Evolutionary conservation across 805 yeast genomes (phyloP).

Genomic region (Wickerhamomyces chambardii): DNA sequence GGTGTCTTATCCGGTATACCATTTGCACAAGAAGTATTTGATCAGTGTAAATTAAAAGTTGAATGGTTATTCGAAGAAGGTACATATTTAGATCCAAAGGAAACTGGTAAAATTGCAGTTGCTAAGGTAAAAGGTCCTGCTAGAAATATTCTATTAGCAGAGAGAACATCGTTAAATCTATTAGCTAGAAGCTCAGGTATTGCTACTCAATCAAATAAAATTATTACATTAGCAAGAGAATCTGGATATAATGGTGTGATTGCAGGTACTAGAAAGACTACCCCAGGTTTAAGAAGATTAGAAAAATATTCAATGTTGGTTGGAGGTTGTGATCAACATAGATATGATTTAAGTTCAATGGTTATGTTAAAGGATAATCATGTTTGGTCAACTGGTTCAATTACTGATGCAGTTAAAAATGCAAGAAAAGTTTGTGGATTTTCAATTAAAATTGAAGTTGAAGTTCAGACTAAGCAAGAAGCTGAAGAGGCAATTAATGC

Average conservation of each 20-base stretch:
- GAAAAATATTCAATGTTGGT: constrained; percentile 94
- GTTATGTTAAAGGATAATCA: constrained; percentile 96
- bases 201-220: constrained; percentile 61
- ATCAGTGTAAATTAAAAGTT: constrained; percentile 61
- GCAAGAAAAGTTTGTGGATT: constrained; percentile 85
- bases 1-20: constrained; percentile 85
- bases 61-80: constrained; percentile 79
- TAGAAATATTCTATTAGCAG: constrained; percentile 70
- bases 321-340: constrained; percentile 90
- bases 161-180: constrained; percentile 77
- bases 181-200: constrained; percentile 81
- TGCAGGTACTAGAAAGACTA: constrained; percentile 97
- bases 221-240: constrained; percentile 52
- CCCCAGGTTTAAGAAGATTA: constrained; percentile 83
- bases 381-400: constrained; percentile 87
- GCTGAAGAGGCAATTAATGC: constrained; percentile 91
- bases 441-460: constrained; percentile 86
- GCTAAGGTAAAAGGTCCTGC: constrained; percentile 80
- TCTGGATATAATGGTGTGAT: constrained; percentile 73
- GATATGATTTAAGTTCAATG: constrained; percentile 89
- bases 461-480: constrained; percentile 75
- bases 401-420: constrained; percentile 67
- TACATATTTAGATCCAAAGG: constrained; percentile 32
- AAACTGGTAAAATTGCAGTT: constrained; percentile 52
- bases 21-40: constrained; percentile 77